Conservation (phyloP, 2,329 filamentous ascomycete genomes). For the Neonectria ditissima region DNA sequence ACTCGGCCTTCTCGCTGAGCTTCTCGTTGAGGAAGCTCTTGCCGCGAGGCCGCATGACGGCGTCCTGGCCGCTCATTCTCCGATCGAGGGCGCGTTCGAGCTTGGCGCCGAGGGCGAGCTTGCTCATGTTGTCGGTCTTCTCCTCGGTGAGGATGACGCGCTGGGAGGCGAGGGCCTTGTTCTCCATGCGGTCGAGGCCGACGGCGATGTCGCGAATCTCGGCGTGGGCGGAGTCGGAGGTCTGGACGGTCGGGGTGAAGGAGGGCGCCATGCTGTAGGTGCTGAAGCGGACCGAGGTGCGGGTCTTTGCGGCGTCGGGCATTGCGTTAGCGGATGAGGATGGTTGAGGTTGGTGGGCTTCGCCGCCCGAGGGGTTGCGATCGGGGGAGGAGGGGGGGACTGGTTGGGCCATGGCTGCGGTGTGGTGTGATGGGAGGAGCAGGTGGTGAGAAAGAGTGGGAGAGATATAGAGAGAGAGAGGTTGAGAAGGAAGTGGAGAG, state of each 20-base stretch:
- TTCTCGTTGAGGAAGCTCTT: conserved; percentile 51
- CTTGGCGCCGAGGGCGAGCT: conserved; percentile 90
- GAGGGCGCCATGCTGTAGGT: conserved; percentile 71
- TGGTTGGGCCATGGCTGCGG: conserved; percentile 39
- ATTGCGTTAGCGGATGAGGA: conserved; percentile 31
- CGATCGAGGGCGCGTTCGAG: conserved; percentile 87
- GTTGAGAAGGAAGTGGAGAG: conserved; percentile 8
- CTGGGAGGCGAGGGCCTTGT: conserved; percentile 85
- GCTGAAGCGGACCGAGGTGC: conserved; percentile 68
- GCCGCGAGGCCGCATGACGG: conserved; percentile 76
- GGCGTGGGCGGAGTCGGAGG: conserved; percentile 65
- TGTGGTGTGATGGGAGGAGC: conserved; percentile 17
- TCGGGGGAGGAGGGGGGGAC: conserved; percentile 23
- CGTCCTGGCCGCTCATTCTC: conserved; percentile 90
- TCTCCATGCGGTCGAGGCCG: conserved; percentile 87
- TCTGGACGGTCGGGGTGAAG: conserved; percentile 68
- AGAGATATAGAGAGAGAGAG: conserved; percentile 21
- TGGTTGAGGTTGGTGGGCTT: conserved; percentile 28
- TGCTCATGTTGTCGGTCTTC: conserved; percentile 85
- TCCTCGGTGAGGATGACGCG: conserved; percentile 78
- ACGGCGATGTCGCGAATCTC: conserved; percentile 78
- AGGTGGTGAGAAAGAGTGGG: conserved; percentile 20
- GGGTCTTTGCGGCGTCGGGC: conserved; percentile 54
- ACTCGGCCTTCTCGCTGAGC: conserved; percentile 51
- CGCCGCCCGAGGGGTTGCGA: conserved; percentile 17